Base-by-base conservation (phyloP, 2,329 filamentous ascomycete genomes). In the Penicillium sp. region DNA sequence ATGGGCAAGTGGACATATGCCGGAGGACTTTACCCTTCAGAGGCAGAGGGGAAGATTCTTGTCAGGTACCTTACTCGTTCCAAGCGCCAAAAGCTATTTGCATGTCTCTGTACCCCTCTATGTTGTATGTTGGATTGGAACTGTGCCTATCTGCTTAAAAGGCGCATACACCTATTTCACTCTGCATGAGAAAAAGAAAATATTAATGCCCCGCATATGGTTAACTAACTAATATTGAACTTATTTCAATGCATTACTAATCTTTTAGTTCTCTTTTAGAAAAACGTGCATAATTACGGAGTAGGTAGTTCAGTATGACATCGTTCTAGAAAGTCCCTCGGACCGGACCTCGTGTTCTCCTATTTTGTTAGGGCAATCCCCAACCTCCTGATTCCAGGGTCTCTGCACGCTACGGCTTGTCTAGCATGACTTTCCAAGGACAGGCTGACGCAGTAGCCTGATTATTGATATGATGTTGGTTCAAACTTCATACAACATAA, bases 111-210 rank as follows among this genome's bases (percentile, higher is more conserved):
- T 35, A 35, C 33, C 33, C 33, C 33, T 35, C 45, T 25, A 35
- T 18, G 25, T 46, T 30, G 22, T 25, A 25, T 25, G 22, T 25
- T 25, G 22, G 22, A n/a, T n/a, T n/a, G n/a, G 22, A 7, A 25
- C 16, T 31, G 35, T 48, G 31, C 39, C 46, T 48, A 48, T 37
- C 46, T 48, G 18, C 46, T 37, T 48, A 48, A 44, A 48, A 44
- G 53, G 49, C 44, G 46, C 44, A 53, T 45, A 46, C 52, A 54
- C 46, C 31, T n/a, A n/a, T 29, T 29, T 46, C 34, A 14, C 31
- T n/a, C n/a, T 12, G 31, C 31, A 34, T 34, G 31, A 14, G n/a
- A 14, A 33, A 33, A 14, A 33, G 13, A 18, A 13, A 34, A n/a
- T n/a, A n/a, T n/a, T n/a, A 41, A 36, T 25, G 38, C 19, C 38